Conservation (phyloP, 805 yeast species). For the Lipomyces starkeyi region DNA sequence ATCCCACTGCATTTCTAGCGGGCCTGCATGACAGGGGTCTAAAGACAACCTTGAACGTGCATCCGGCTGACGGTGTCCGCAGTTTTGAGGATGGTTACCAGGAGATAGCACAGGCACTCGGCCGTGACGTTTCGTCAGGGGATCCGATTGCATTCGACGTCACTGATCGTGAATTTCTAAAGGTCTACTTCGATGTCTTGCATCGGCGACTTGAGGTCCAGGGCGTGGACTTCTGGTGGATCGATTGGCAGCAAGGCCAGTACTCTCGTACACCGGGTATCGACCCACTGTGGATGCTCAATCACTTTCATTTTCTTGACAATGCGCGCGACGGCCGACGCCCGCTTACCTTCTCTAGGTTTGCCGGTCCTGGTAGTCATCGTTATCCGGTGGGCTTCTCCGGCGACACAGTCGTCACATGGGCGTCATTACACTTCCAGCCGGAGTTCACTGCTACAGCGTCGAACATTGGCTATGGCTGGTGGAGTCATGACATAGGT, state of each 20-base stretch:
- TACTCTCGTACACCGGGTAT: constrained; percentile 2
- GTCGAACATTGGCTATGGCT: constrained; percentile 7
- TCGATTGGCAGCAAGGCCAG: constrained; percentile 7
- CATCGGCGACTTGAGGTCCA: constrained; percentile 8
- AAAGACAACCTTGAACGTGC: constrained; percentile 11
- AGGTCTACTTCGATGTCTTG: constrained; percentile 5
- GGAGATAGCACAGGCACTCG: constrained; percentile 4
- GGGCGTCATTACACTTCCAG: constrained; percentile 7
- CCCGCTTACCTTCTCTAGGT: constrained; percentile 2
- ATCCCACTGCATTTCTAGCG: constrained; percentile 4
- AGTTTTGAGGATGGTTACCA: constrained; percentile 5
- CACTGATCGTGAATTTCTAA: constrained; percentile 3
- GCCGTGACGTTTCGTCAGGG: constrained; percentile 4
- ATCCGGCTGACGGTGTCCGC: constrained; percentile 10
- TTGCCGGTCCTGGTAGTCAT: constrained; percentile 9
- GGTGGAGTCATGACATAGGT: constrained; percentile 10
- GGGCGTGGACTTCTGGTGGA: constrained; percentile 9
- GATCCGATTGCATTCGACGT: constrained; percentile 8
- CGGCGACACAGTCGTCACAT: constrained; percentile 10
- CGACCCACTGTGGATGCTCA: constrained; percentile 9
- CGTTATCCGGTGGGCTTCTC: constrained; percentile 7
- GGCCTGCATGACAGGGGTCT: constrained; percentile 8
- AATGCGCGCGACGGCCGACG: constrained; percentile 6
- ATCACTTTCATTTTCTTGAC: constrained; percentile 7
- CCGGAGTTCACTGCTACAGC: constrained; percentile 8